Evolutionary conservation across 139 green algal genomes (phyloP).

Genomic region (Eudorina sp.): DNA sequence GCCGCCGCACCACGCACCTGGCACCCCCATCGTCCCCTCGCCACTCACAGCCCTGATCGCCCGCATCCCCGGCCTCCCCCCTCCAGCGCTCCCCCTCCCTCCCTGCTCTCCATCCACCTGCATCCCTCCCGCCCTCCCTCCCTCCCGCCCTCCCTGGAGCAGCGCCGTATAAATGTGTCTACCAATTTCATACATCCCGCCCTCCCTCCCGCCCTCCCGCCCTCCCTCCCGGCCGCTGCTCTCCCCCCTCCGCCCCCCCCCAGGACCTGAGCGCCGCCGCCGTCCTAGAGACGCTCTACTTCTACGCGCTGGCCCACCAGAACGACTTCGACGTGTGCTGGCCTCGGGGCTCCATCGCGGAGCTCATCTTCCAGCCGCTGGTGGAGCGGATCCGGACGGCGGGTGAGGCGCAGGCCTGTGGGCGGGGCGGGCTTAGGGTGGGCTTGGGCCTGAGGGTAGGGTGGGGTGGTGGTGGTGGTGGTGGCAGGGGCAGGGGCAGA

Average conservation of each 20-base stretch:
- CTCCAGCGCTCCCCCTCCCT: background rate
- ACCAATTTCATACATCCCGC: background rate
- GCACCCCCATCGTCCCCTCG: no score
- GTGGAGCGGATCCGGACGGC: conserved; percentile 69
- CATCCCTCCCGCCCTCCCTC: background rate
- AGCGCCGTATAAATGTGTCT: no score
- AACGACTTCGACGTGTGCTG: conserved; percentile 68
- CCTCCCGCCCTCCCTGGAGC: background rate
- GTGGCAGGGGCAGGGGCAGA: no score
- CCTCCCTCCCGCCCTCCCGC: background rate
- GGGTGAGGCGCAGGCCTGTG: conserved; percentile 6
- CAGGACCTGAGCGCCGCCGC: conserved; percentile 69
- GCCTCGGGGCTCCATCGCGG: conserved; percentile 74
- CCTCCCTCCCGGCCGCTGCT: background rate
- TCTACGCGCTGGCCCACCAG: conserved; percentile 79
- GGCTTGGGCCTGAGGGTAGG: no score
- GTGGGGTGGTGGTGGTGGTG: background rate
- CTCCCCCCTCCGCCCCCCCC: background rate
- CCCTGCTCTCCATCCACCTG: background rate
- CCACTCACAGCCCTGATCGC: no score
- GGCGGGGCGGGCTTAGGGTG: no score
- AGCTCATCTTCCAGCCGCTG: conserved; percentile 86
- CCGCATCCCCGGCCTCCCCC: background rate
- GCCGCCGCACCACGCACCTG: no score
- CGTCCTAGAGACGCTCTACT: conserved; percentile 89